Evolutionary conservation across 1,284 basidiomycete species (phyloP), one percentile per base, ranked within the genome.

Genomic region (Moesziomyces sp.): DNA sequence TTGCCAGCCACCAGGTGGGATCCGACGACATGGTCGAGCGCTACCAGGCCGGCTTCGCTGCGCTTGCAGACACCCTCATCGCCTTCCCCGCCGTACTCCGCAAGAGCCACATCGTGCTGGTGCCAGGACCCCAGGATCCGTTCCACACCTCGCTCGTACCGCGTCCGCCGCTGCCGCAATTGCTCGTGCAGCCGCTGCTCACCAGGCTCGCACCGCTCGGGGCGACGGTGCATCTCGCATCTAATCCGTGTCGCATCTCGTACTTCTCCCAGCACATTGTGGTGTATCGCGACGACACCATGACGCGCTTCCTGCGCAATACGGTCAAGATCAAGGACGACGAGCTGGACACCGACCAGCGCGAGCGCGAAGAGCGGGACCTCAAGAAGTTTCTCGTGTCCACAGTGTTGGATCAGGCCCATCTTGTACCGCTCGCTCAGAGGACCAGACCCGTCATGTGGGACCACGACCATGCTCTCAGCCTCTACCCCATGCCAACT

Each of bases 181-280:
- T 92, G 0, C 86, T 99, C 18, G 88, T 97, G 3, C 88, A 67
- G 11, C 57, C 63, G 14, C 63, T 84, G 14, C 42, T 70, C 44
- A 46, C 51, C 26, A 67, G 62, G n/a, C 51, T 78, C 19, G 66
- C 48, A 11, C 38, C 55, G 13, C 54, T 68, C 28, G 56, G 50
- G 7, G 65, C 42, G 21, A 73, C 65, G 4, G 50, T 83, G 11
- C 78, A 82, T 76, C 92, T 99, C 79, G 90, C 90, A 0, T 92
- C 90, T 49, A 98, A 99, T 84, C 97, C 97, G 1, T 97, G 94
- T 84, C 90, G 97, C 8, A 89, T 99, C 79, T 92, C 92, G 76
- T 98, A 97, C 85, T 97, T 96, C 82, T 90, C 92, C 30, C 95
- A 98, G 82, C 97, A 99, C 85, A 90, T 99, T 46, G 95, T 99